Conservation (phyloP, 805 yeast species). For the Maudiozyma barnettii region DNA sequence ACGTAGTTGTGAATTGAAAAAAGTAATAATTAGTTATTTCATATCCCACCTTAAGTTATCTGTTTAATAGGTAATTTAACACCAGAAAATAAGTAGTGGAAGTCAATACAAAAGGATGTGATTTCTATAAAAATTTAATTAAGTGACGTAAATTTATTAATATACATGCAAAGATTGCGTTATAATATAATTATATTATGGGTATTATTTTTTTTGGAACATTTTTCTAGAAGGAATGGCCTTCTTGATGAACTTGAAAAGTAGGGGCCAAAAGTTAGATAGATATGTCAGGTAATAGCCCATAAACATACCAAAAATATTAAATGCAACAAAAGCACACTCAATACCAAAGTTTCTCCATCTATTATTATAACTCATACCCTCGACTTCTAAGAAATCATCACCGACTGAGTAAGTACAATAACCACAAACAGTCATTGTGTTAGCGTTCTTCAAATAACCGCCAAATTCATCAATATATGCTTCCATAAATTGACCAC, state of each 20-base stretch:
- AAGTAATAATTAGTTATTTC: no score
- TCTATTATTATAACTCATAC: constrained; percentile 35
- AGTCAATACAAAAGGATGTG: neutral
- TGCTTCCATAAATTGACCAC: constrained; percentile 42
- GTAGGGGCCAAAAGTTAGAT: constrained; percentile 13
- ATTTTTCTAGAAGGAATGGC: constrained; percentile 16
- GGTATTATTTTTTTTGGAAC: neutral
- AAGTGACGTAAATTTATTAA: no score
- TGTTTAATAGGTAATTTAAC: no score
- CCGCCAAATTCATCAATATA: constrained; percentile 43
- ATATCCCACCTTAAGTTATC: no score
- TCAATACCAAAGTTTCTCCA: constrained; percentile 58
- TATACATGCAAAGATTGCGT: no score
- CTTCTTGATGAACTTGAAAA: constrained; percentile 19
- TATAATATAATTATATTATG: neutral
- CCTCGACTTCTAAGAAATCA: constrained; percentile 31
- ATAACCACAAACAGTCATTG: constrained; percentile 34
- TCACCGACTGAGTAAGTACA: constrained; percentile 34
- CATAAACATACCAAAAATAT: constrained; percentile 30
- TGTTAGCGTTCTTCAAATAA: constrained; percentile 41
- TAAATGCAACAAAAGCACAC: constrained; percentile 44
- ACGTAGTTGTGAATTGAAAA: no score
- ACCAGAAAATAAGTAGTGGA: no score
- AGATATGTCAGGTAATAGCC: constrained; percentile 19
- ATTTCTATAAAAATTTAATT: no score